Conservation (phyloP, 1,284 basidiomycete species). For the Coniferiporia sulphurascens region DNA sequence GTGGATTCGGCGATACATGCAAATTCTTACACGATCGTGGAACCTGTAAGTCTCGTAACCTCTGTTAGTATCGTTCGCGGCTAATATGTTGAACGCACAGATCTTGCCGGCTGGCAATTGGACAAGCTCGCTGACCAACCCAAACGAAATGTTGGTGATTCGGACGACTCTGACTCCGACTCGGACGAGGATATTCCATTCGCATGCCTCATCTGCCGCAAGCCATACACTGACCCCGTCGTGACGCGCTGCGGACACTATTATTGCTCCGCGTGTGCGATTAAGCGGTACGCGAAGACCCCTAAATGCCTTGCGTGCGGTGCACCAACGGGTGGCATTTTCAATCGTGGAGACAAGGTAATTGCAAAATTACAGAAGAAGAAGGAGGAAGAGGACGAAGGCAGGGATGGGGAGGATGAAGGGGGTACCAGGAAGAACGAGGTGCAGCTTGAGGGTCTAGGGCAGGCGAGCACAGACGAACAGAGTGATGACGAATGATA, state of each 20-base stretch:
- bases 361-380: constrained; percentile 73
- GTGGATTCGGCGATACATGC: constrained; percentile 98
- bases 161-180: constrained; percentile 47
- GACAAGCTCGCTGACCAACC: constrained; percentile 78
- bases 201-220: constrained; percentile 93
- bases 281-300: constrained; percentile 89
- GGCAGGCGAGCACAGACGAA: constrained; percentile 30
- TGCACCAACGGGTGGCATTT: constrained; percentile 89
- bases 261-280: constrained; percentile 92
- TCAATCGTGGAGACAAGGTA: constrained; percentile 84
- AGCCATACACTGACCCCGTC: constrained; percentile 92
- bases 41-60: constrained; percentile 55
- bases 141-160: constrained; percentile 53
- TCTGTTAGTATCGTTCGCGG: constrained; percentile 15
- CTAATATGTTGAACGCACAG: constrained; percentile 42
- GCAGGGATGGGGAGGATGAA: constrained; percentile 37
- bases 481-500: constrained; percentile 28
- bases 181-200: constrained; percentile 92
- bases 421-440: constrained; percentile 30
- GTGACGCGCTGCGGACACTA: constrained; percentile 97
- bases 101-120: constrained; percentile 97
- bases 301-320: constrained; percentile 96
- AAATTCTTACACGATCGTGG: constrained; percentile 91
- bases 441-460: constrained; percentile 63
- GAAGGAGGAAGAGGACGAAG: constrained; percentile 43